Evolutionary conservation across 768 basidiomycete genomes (phyloP), one percentile per base, ranked within the genome.

Genomic region (Hirschioporus abietinus): DNA sequence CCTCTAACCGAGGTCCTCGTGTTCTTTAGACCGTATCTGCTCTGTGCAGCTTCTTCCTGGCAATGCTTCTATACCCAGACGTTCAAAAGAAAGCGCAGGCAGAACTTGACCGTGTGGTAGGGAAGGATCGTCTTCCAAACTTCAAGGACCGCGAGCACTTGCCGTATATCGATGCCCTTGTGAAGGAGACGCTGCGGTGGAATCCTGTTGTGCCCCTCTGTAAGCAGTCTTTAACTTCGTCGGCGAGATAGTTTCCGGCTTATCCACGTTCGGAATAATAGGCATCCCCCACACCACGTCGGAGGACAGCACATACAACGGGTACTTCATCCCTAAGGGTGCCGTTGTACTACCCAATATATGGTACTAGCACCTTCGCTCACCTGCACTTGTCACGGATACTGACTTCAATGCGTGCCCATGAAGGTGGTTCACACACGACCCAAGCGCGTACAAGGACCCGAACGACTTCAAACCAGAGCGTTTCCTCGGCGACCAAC

Each of bases 31-130:
- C 76, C 1, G 76, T 71, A 34, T 72, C 75, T 4, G 69, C 76
- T 0, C 61, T 81, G 1, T 67, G 69, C 9, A 67, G 74, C 1
- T 80, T 83, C 68, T 66, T 83, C 60, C 72, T 82, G 17, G 77
- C 78, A 0, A 78, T 83, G 78, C 71, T 78, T 5, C 67, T 75
- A 9, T 69, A 81, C 66, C 81, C 81, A 0, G 74, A 77, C 15
- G 69, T 74, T 9, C 79, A 78, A 65, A 65, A 58, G 5, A 76
- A 70, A 63, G 81, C 79, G 0, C 83, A 81, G 64, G 73, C 72
- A 4, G 81, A 83, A 68, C 72, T 84, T 10, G 82, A 83, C 67
- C 27, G 63, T 0, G 74, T 82, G 6, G 68, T 82, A 10, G 64
- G 77, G 15, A 24, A 58, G 0, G 73, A 70, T 23, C 73, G 81